These are phyloP conservation scores for Biscogniauxia mediterranea DNA, from an alignment of 2,329 filamentous ascomycete genomes.

Conservation along the genomic window DNA sequence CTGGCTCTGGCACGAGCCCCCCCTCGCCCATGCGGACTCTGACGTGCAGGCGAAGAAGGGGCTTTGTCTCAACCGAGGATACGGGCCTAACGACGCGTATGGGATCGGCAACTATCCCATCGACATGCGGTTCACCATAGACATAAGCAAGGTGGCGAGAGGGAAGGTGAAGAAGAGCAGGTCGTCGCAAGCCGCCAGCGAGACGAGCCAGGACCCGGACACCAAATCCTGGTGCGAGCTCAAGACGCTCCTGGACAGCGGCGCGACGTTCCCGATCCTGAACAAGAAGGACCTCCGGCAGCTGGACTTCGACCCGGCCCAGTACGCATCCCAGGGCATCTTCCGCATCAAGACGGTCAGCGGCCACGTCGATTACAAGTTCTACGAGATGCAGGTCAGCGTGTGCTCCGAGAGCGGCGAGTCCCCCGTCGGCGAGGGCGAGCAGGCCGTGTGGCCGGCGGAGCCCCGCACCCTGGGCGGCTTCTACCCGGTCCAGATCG, in stretches of 20 bases:
- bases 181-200: not conserved
- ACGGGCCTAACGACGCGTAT: conserved; percentile 7
- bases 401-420: conserved; percentile 26
- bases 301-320: conserved; percentile 33
- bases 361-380: conserved; percentile 14
- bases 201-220: conserved; percentile 10
- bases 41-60: conserved; percentile 32
- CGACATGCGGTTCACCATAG: conserved; percentile 14
- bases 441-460: conserved; percentile 23
- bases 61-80: conserved; percentile 24
- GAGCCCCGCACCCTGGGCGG: conserved; percentile 25
- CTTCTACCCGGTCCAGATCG: conserved; percentile 31
- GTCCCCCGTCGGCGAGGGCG: conserved; percentile 30
- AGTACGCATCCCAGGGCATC: conserved; percentile 38
- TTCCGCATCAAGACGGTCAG: conserved; percentile 22
- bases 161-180: not conserved
- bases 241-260: conserved; percentile 41
- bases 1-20: conserved; percentile 48
- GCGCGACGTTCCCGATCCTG: conserved; percentile 42
- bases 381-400: conserved; percentile 37
- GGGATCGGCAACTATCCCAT: conserved; percentile 27
- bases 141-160: conserved; percentile 15
- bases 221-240: conserved; percentile 27
- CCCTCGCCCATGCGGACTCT: conserved; percentile 30
- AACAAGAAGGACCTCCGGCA: conserved; percentile 33